Evolutionary conservation across 106 monocot genomes (phyloP), one percentile per base, ranked within the genome.

Genomic region (Triglochin maritima): DNA sequence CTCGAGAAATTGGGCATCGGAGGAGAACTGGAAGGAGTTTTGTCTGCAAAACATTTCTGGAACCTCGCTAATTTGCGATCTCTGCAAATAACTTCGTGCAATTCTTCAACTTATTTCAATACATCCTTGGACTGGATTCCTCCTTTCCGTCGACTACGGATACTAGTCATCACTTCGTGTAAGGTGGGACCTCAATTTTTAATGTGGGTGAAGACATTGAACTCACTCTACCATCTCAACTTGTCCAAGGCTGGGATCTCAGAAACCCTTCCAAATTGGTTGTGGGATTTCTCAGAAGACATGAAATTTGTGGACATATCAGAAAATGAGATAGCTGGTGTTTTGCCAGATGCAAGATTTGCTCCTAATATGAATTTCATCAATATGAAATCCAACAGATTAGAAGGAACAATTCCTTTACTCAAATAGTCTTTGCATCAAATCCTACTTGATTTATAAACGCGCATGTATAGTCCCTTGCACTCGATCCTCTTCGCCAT

Each of bases 191-290:
- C 79, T 2, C 3, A 65, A 17, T 86, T 86, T 61, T 82, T 79
- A 16, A 41, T 50, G 15, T 86, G 86, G 82, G 64, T 86, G 41
- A 16, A 13, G 12, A 59, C 47, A 9, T 76, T 79, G 51, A 46
- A 17, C 6, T 17, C 63, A 9, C 50, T 80, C 17, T 0, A n/a
- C 1, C 8, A 3, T 2, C 5, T 86, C 9, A 66, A 69, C 10
- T 29, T 82, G 1, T 70, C 76, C 2, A 74, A 71, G 43, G 61
- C 68, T n/a, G 70, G 52, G 14, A 77, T 86, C 14, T 13, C 58
- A 11, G 86, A 60, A n/a, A 41, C 11, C 8, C 5, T 82, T 7
- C 82, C 86, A 3, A 45, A 67, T 43, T 86, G 86, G 86, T 79
- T 79, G 29, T 82, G 82, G 82, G 73, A 70, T 4, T 63, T 77